Percentiles rank a stretch among this genome's conserved stretches.
phyloP scores from a whole-genome alignment of 176 grass and related monocot species.

The Oryza brachyantha region DNA sequence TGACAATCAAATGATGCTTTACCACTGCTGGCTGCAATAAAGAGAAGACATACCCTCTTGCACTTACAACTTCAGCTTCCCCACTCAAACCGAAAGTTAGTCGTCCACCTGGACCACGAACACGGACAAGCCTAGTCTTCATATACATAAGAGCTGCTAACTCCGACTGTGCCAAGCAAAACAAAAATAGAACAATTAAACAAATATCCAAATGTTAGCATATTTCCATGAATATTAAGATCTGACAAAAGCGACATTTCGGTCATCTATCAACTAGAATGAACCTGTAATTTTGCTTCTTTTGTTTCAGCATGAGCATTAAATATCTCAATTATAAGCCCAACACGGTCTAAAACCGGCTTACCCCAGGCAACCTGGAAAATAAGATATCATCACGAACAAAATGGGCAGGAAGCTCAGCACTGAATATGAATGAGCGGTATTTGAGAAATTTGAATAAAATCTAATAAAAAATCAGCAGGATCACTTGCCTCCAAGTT shows the following conservation, averaged over 20 bases:
- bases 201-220: slow-evolving; percentile 18
- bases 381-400: slow-evolving; percentile 21
- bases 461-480: not conserved
- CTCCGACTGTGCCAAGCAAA: slow-evolving; percentile 58
- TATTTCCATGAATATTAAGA: slow-evolving; percentile 20
- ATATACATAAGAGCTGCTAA: slow-evolving; percentile 97
- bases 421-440: not conserved
- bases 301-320: slow-evolving; percentile 97
- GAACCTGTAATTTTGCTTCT: slow-evolving; percentile 95
- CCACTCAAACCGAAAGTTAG: slow-evolving; percentile 78
- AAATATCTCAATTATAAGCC: slow-evolving; percentile 98
- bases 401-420: not conserved
- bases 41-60: slow-evolving; percentile 64
- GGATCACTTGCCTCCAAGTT: slow-evolving; percentile 79
- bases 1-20: slow-evolving; percentile 11
- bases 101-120: slow-evolving; percentile 76
- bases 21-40: not conserved
- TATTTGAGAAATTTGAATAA: slow-evolving; percentile 8
- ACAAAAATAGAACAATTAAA: slow-evolving; percentile 25
- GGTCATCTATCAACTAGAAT: slow-evolving; percentile 15
- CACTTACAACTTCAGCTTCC: slow-evolving; percentile 99
- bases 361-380: slow-evolving; percentile 67
- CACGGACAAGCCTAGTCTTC: slow-evolving; percentile 92
- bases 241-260: slow-evolving; percentile 10
- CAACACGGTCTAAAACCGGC: slow-evolving; percentile 87